Percentiles rank a stretch among this genome's conserved stretches.
These are phyloP conservation scores for Naganishia antarctica DNA, from an alignment of 768 basidiomycete species.

Conservation along the genomic window DNA sequence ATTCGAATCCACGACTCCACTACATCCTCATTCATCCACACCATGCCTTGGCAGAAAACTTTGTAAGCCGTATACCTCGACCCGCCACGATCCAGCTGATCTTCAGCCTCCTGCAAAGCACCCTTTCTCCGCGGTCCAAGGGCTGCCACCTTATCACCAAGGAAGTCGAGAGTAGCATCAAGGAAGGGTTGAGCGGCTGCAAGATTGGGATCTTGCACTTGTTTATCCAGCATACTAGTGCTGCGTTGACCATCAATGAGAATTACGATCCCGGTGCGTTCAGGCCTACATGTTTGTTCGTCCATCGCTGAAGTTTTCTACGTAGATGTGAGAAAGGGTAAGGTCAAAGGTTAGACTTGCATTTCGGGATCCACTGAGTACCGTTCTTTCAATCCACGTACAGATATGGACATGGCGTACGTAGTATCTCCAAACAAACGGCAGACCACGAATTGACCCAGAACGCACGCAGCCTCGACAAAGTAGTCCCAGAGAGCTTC, in stretches of 20 bases:
- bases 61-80: conserved; percentile 52
- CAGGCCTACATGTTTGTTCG: background rate
- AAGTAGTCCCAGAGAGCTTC: conserved; percentile 75
- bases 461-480: conserved; percentile 58
- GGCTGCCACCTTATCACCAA: conserved; percentile 76
- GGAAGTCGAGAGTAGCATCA: conserved; percentile 64
- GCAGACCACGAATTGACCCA: background rate
- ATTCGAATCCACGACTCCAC: too few species aligned
- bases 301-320: background rate
- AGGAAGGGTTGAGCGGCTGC: conserved; percentile 63
- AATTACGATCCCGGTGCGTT: conserved; percentile 71
- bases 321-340: conserved; percentile 40
- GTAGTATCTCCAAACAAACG: background rate
- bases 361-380: too few species aligned
- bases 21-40: background rate
- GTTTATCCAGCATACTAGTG: conserved; percentile 60
- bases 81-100: background rate
- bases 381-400: too few species aligned
- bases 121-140: conserved; percentile 44
- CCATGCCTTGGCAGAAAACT: conserved; percentile 86
- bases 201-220: conserved; percentile 83
- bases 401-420: conserved; percentile 85
- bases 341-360: too few species aligned
- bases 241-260: conserved; percentile 68
- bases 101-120: conserved; percentile 28